Base-by-base conservation (phyloP, 2,329 filamentous ascomycete species). In the Tolypocladium ophioglossoides region DNA sequence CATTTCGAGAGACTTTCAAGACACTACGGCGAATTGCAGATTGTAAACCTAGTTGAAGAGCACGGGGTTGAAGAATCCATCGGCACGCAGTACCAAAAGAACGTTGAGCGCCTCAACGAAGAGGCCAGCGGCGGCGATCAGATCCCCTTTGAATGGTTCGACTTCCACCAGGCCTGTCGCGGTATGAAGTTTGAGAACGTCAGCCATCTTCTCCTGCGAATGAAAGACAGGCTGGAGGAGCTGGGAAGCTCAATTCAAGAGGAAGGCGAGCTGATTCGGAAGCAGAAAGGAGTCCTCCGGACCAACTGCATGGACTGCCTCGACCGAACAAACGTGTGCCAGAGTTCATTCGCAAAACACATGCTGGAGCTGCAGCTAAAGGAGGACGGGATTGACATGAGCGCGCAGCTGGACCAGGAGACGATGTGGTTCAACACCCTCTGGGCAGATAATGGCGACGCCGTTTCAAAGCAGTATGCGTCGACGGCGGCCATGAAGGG, bases 291-390 rank as follows among this genome's bases (percentile, higher is more conserved):
- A 1, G 82, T 95, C 8, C 68, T 97, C n/a, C 80, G 94, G 54
- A 96, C 91, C 2, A 99, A 99, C 65, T 99, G 94, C 69, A 97
- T 99, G 94, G 94, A 99, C 66, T 99, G 94, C 62, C 75, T 99
- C 11, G 94, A 99, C 67, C 83, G 94, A 24, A 99, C 94, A 2
- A 97, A 97, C 61, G 91, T 99, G 24, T 91, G 91, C 41, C 92
- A 97, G 70, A 95, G 89, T 64, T 94, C 91, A 0, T 91, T 91
- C 66, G 94, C 83, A 6, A 88, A 90, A 64, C 83, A 86, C 64
- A 87, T 89, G 59, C 77, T 99, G 2, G 90, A 96, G 60, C 68
- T 78, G 35, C 90, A 96, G 64, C 76, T 99, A 2, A 85, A 82
- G 55, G 77, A 81, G 22, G 84, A 95, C 58, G 88, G 87, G 0